Conservation (phyloP, 768 basidiomycete genomes). For the Tubosaeta sp. region DNA sequence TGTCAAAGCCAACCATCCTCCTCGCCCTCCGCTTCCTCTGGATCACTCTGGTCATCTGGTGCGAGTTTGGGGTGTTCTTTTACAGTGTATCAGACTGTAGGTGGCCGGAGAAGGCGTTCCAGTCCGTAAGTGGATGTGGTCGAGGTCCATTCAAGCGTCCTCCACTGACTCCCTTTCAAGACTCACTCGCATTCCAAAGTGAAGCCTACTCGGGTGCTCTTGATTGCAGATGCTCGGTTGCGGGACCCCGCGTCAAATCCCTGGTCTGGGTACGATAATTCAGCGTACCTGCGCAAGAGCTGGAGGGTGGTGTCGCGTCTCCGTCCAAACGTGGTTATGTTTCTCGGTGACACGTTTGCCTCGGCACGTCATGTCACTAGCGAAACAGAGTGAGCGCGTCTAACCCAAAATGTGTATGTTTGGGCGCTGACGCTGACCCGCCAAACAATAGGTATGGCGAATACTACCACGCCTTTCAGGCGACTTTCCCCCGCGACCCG, state of each 20-base stretch:
- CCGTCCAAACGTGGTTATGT: slow-evolving; percentile 62
- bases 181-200: slow-evolving; percentile 4
- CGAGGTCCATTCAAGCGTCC: background rate
- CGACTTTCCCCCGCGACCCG: slow-evolving; percentile 47
- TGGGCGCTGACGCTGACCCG: background rate
- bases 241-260: slow-evolving; percentile 30
- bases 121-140: slow-evolving; percentile 20
- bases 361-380: slow-evolving; percentile 51
- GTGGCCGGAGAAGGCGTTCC: slow-evolving; percentile 48
- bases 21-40: slow-evolving; percentile 48
- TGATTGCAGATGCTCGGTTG: slow-evolving; percentile 69
- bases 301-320: slow-evolving; percentile 62
- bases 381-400: slow-evolving; percentile 50
- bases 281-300: slow-evolving; percentile 59
- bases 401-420: background rate
- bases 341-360: slow-evolving; percentile 74
- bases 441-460: slow-evolving; percentile 48
- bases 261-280: slow-evolving; percentile 46
- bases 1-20: slow-evolving; percentile 31
- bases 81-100: slow-evolving; percentile 54
- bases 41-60: slow-evolving; percentile 59
- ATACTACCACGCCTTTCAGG: slow-evolving; percentile 58
- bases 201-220: slow-evolving; percentile 52
- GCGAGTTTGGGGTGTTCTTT: slow-evolving; percentile 57
- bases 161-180: slow-evolving; percentile 12